Evolutionary conservation across 805 yeast genomes (phyloP).

Genomic region (Zygosaccharomyces bailii): DNA sequence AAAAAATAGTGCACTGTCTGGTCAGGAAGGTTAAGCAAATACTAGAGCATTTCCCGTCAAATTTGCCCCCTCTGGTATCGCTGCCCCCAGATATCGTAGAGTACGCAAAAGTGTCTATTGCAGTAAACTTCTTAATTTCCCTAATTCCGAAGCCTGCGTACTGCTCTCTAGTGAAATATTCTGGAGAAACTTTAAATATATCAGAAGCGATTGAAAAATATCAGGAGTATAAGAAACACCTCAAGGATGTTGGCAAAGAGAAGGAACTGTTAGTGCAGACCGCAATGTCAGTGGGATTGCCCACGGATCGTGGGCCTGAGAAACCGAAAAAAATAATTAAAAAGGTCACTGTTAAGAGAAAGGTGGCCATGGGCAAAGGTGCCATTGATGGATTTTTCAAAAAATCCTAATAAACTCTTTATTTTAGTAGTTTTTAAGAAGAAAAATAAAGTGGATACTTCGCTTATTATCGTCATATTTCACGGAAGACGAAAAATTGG

Average conservation of each 20-base stretch:
- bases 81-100: constrained; percentile 35
- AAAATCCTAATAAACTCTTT: constrained; percentile 17
- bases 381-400: constrained; percentile 68
- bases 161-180: constrained; percentile 18
- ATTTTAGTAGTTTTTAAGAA: background rate
- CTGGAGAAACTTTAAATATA: constrained; percentile 23
- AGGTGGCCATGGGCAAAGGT: constrained; percentile 57
- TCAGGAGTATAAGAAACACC: constrained; percentile 26
- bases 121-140: constrained; percentile 43
- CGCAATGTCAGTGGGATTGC: constrained; percentile 32
- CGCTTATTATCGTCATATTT: background rate
- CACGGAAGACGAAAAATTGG: constrained; percentile 10
- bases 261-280: constrained; percentile 33
- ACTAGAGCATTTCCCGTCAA: constrained; percentile 38
- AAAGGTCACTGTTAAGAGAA: constrained; percentile 33
- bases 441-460: background rate
- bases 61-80: constrained; percentile 33
- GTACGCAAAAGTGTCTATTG: constrained; percentile 37
- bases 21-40: constrained; percentile 39
- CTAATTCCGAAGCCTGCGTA: constrained; percentile 46
- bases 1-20: constrained; percentile 40
- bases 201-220: constrained; percentile 35
- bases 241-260: constrained; percentile 22
- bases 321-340: constrained; percentile 26
- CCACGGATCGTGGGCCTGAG: constrained; percentile 14